Evolutionary conservation across 1,284 basidiomycete genomes (phyloP).

Genomic region (Malassezia pachydermatis): DNA sequence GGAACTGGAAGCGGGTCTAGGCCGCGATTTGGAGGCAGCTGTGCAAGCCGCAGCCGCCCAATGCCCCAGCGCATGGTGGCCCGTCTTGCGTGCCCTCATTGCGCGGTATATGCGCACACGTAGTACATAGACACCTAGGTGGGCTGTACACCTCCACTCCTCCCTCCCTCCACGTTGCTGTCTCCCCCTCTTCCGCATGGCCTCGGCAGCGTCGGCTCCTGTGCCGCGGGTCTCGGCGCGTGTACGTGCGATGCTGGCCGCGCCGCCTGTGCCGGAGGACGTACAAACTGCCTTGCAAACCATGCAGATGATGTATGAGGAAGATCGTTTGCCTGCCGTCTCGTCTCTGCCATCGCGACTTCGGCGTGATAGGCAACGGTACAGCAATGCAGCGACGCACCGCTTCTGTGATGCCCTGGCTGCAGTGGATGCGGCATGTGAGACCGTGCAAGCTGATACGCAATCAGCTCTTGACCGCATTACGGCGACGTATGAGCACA

Average conservation of each 20-base stretch:
- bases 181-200: no score
- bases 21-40: constrained; percentile 15
- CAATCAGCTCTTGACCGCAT: background rate
- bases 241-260: background rate
- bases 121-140: background rate
- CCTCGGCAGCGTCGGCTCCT: no score
- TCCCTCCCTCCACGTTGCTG: no score
- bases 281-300: background rate
- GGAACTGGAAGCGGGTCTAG: constrained; percentile 15
- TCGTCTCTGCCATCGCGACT: background rate
- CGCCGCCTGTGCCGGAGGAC: background rate
- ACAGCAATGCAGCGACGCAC: constrained; percentile 1
- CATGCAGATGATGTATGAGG: background rate
- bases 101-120: constrained; percentile 1
- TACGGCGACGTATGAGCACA: background rate
- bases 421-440: background rate
- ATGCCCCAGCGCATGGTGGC: background rate
- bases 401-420: constrained; percentile 1
- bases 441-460: background rate
- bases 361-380: background rate
- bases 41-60: constrained; percentile 7
- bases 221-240: background rate
- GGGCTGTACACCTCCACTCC: no score
- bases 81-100: constrained; percentile 2
- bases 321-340: background rate